Conservation (phyloP, 176 grass and related monocot genomes). For the Chloris gayana region DNA sequence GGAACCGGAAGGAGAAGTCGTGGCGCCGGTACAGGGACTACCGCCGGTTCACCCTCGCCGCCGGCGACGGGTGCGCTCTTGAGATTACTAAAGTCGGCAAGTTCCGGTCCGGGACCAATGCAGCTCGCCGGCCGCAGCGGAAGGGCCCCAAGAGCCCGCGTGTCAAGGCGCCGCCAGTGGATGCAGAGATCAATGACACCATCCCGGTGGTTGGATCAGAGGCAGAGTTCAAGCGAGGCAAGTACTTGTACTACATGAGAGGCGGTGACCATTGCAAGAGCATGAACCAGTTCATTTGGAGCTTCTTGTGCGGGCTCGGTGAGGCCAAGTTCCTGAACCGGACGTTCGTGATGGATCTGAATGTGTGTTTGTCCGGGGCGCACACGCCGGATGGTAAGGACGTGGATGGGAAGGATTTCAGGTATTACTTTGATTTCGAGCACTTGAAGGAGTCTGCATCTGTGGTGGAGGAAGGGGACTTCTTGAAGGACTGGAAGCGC, state of each 20-base stretch:
- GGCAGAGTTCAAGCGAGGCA: conserved; percentile 72
- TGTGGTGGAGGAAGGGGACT: conserved; percentile 80
- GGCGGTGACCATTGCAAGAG: conserved; percentile 96
- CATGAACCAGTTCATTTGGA: conserved; percentile 95
- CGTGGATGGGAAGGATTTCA: conserved; percentile 86
- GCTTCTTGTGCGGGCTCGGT: conserved; percentile 87
- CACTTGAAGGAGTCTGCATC: conserved; percentile 76
- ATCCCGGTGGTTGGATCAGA: conserved; percentile 78
- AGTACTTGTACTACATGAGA: conserved; percentile 87
- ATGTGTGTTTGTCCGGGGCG: conserved; percentile 69
- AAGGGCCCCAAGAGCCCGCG: conserved; percentile 33
- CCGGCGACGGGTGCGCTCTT: conserved; percentile 62
- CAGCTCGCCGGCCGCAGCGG: conserved; percentile 39
- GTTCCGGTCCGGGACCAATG: conserved; percentile 83
- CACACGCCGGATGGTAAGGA: conserved; percentile 77
- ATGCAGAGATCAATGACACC: conserved; percentile 86
- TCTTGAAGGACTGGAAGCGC: conserved; percentile 69
- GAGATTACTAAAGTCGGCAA: conserved; percentile 63
- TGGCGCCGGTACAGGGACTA: conserved; percentile 93
- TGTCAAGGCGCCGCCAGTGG: conserved; percentile 25
- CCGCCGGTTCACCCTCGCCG: conserved; percentile 61
- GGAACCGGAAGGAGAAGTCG: conserved; percentile 83
- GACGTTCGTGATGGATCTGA: conserved; percentile 87
- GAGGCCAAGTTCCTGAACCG: conserved; percentile 95
- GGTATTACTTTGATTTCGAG: conserved; percentile 95